Base-by-base conservation (phyloP, 805 yeast species). In the Diddensiella santjacobensis region DNA sequence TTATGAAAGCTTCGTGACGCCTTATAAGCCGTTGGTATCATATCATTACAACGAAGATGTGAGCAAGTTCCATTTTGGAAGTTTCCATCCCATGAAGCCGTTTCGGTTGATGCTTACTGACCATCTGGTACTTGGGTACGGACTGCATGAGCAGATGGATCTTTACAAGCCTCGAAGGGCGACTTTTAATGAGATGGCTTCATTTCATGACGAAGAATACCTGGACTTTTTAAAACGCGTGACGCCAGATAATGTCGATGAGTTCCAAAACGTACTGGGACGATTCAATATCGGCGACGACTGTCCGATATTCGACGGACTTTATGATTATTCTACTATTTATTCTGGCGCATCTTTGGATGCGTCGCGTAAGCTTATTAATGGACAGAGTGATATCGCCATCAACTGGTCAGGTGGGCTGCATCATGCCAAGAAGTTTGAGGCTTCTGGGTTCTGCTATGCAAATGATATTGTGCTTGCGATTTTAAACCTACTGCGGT, bases 81-180 rank as follows among this genome's bases (percentile, higher is more conserved):
- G 87, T 1, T 78, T 81, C 51, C 99, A 91, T 67, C 99, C 99
- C n/a, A 91, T 91, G 99, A 91, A 91, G 65, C 99, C 99, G 13
- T 87, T 90, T 66, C 72, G 99, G 55, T 72, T 93, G 53, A 84
- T 89, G 90, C 75, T 91, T 40, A 91, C 99, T 0, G 97, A 91
- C 68, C 96, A 90, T 64, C 71, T 91, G 52, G 91, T 91, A 45
- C 78, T 84, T 29, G 81, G 84, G 11, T 91, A 93, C 67, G 87
- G 87, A 49, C 70, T 91, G 41, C 87, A 90, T 65, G 88, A 88
- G 59, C 77, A 82, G 56, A 87, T 91, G 96, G 98, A 93, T 62
- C 68, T 89, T 23, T 93, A 86, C 66, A 75, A 80, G 51, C 95
- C 98, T 1, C 72, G 95, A 52, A 69, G 80, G 29, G 97, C 98